phyloP scores from a whole-genome alignment of 345 rosid genomes.

The Lumnitzera racemosa region DNA sequence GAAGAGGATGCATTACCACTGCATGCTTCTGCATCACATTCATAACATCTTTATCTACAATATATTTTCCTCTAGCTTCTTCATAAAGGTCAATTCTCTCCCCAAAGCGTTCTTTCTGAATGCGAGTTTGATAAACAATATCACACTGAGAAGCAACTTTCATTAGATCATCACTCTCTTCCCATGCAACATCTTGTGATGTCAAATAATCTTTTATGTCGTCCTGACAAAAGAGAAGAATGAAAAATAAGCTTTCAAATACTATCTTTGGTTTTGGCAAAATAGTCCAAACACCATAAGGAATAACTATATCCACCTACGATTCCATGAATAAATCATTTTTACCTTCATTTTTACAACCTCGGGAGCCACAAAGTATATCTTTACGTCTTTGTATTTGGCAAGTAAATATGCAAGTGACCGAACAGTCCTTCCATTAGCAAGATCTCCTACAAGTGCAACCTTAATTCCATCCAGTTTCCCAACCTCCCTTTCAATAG shows the following conservation, averaged over 20 bases:
- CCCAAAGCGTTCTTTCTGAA: conserved; percentile 85
- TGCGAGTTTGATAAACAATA: conserved; percentile 86
- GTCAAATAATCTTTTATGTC: conserved; percentile 87
- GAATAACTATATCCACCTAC: neutral
- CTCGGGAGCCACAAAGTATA: conserved; percentile 81
- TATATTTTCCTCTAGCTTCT: conserved; percentile 91
- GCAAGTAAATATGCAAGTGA: conserved; percentile 93
- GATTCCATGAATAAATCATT: neutral
- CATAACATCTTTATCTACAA: conserved; percentile 51
- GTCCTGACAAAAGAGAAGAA: conserved; percentile 37
- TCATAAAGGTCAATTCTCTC: conserved; percentile 80
- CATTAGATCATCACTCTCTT: conserved; percentile 71
- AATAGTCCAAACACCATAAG: neutral
- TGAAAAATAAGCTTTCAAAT: neutral
- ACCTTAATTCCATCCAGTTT: conserved; percentile 82
- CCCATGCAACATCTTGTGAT: conserved; percentile 68
- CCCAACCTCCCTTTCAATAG: conserved; percentile 82
- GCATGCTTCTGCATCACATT: conserved; percentile 76
- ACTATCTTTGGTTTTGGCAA: too few relatives aligned
- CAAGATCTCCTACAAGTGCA: conserved; percentile 95
- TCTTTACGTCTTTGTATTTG: conserved; percentile 70
- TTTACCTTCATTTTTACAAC: conserved; percentile 94
- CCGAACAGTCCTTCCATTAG: conserved; percentile 91
- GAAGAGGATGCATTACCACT: conserved; percentile 94
- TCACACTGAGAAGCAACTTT: conserved; percentile 89